A percentile compares a stretch with the other conserved stretches of the same genome.
Conservation (phyloP, 2,329 filamentous ascomycete species). For the Plectosphaerella plurivora region DNA sequence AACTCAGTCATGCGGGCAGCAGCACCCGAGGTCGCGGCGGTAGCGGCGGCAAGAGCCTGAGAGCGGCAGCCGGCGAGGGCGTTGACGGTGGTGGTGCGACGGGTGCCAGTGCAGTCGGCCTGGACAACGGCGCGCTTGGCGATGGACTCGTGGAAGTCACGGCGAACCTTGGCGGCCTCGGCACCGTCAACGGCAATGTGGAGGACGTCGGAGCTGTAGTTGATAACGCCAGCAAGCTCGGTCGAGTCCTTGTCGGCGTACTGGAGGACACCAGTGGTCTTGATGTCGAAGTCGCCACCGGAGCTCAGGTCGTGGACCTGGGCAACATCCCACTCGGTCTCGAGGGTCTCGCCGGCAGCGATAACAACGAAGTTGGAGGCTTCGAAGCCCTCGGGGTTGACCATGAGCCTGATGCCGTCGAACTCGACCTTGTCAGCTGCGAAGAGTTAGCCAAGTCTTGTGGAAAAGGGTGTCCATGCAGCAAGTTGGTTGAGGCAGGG, state of each 20-base stretch:
- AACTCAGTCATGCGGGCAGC: constrained; percentile 52
- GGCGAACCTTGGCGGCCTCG: constrained; percentile 44
- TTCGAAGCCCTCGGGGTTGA: constrained; percentile 37
- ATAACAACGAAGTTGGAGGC: constrained; percentile 47
- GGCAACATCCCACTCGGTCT: constrained; percentile 50
- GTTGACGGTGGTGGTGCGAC: constrained; percentile 35
- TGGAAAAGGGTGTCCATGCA: not conserved
- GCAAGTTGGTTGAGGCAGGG: not conserved
- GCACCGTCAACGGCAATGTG: constrained; percentile 52
- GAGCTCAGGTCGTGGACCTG: constrained; percentile 46
- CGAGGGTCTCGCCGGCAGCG: constrained; percentile 42
- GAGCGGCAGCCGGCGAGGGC: constrained; percentile 51
- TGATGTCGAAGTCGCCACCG: constrained; percentile 52
- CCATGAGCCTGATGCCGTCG: constrained; percentile 47
- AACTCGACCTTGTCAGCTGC: constrained; percentile 40
- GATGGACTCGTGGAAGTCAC: constrained; percentile 30
- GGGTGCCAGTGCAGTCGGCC: constrained; percentile 48
- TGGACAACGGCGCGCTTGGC: constrained; percentile 48
- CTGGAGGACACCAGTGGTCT: constrained; percentile 51
- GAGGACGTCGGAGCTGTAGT: constrained; percentile 56
- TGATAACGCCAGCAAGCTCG: constrained; percentile 48
- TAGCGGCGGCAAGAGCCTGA: constrained; percentile 48
- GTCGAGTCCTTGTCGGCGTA: constrained; percentile 47
- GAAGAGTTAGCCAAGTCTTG: constrained; percentile 2
- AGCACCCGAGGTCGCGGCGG: constrained; percentile 43